Evolutionary conservation across 768 basidiomycete species (phyloP), one percentile per base, ranked within the genome.

Genomic region (Suillus plorans): DNA sequence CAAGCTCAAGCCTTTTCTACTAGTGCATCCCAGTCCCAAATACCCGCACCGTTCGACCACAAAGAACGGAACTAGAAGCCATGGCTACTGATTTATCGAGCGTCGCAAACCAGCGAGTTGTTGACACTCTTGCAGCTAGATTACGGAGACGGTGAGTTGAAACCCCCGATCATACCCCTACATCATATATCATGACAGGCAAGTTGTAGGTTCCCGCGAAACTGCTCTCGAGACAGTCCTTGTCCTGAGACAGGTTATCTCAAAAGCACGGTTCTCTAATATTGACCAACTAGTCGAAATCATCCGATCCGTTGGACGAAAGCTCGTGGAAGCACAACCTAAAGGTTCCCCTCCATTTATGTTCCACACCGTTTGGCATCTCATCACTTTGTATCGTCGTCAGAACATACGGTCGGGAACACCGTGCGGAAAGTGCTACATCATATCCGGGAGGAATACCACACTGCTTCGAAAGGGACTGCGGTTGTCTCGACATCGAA

Each of bases 391-490:
- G 58, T 25, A 22, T 28, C 25, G 9, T 47, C 39, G 18, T 62
- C 77, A 98, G 97, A 99, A 74, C 90, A 96, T 72, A 92, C 95
- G 53, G 91, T 97, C 42, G 95, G 95, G 28, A 99, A 99, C 74
- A 96, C 96, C 25, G 90, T 96, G 47, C 88, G 95, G 45, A 94
- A 94, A 72, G 89, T 98, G 28, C 81, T 98, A 34, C 94, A 96
- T 73, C 91, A 97, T 72, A 90, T 99, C 64, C 86, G 95, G 59
- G 97, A 99, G 77, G 97, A 99, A 73, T 96, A 95, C 75, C 84
- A 91, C 66, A 92, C 95, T 5, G 94, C 94, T 2, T 87, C 83
- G 16, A 80, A 78, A 68, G 86, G 80, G 62, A 76, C 78, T 20
- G 74, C 80, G 0, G 71, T 80, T 8, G 71, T 78, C 2, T 71